Evolutionary conservation across 768 basidiomycete genomes (phyloP).

Genomic region (Naganishia randhawae): DNA sequence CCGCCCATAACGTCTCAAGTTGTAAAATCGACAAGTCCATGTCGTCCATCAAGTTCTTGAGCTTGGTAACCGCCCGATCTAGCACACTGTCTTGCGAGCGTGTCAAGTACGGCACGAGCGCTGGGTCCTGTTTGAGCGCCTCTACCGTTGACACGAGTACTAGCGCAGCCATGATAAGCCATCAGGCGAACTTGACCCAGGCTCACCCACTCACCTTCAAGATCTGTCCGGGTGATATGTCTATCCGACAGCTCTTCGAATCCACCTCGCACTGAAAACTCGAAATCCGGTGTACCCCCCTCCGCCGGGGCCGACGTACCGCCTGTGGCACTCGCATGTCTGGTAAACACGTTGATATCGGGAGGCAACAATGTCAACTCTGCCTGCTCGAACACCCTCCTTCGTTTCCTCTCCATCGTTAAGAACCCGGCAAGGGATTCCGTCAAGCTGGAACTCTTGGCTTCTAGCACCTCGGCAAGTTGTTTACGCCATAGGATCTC

Average conservation of each 20-base stretch:
- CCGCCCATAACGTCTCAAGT: constrained; percentile 1
- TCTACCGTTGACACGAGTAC: constrained; percentile 3
- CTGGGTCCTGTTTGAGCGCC: constrained; percentile 6
- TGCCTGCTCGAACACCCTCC: constrained; percentile 79
- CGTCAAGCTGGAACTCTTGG: constrained; percentile 72
- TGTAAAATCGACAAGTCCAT: constrained; percentile 9
- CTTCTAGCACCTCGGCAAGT: constrained; percentile 81
- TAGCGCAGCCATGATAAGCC: background rate
- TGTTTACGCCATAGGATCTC: constrained; percentile 88
- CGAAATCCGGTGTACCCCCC: constrained; percentile 66
- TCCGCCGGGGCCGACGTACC: constrained; percentile 55
- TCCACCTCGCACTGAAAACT: constrained; percentile 69
- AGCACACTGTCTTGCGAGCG: background rate
- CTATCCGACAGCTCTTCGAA: constrained; percentile 59
- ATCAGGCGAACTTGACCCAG: too few species aligned
- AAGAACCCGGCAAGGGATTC: constrained; percentile 83
- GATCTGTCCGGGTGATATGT: constrained; percentile 64
- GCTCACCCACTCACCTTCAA: constrained; percentile 73
- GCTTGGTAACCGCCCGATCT: background rate
- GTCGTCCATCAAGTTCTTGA: background rate
- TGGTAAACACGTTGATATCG: constrained; percentile 63
- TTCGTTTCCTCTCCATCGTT: constrained; percentile 71
- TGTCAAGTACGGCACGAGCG: background rate
- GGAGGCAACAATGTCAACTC: constrained; percentile 83
- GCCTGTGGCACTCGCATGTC: constrained; percentile 33